Conservation (phyloP, 345 rosid genomes). For the Mercurialis annua region DNA sequence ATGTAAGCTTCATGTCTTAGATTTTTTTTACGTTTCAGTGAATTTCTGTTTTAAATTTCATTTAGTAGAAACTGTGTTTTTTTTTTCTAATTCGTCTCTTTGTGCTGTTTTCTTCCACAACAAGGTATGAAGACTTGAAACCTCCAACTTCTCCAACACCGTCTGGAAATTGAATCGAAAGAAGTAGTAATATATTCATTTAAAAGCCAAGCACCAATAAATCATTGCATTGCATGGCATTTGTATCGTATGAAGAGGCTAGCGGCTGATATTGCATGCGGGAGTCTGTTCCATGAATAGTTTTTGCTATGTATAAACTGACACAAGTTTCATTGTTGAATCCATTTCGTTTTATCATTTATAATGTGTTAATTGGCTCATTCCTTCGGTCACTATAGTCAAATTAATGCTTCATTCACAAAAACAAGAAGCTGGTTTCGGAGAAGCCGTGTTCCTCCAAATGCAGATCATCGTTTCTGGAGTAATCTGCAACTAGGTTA, state of each 20-base stretch:
- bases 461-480: too few relatives aligned
- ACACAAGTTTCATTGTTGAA: background rate
- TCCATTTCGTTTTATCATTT: background rate
- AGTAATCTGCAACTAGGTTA: too few relatives aligned
- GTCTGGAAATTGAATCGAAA: background rate
- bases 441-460: too few relatives aligned
- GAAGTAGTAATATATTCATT: background rate
- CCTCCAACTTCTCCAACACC: slow-evolving; percentile 30
- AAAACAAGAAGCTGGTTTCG: too few relatives aligned
- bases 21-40: background rate
- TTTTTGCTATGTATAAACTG: background rate
- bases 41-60: background rate
- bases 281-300: background rate
- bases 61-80: background rate
- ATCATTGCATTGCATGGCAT: background rate
- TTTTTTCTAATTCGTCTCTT: background rate
- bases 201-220: background rate
- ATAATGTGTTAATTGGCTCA: slow-evolving; percentile 5
- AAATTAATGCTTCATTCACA: too few relatives aligned
- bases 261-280: slow-evolving; percentile 11
- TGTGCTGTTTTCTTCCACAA: background rate
- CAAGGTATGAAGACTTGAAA: slow-evolving; percentile 34
- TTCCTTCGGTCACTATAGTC: too few relatives aligned
- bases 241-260: slow-evolving; percentile 9
- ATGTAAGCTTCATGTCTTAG: slow-evolving; percentile 39